Evolutionary conservation across 192 early-diverging fungal species (phyloP), one percentile per base, ranked within the genome.

Genomic region (Thoreauomyces humboldtii): DNA sequence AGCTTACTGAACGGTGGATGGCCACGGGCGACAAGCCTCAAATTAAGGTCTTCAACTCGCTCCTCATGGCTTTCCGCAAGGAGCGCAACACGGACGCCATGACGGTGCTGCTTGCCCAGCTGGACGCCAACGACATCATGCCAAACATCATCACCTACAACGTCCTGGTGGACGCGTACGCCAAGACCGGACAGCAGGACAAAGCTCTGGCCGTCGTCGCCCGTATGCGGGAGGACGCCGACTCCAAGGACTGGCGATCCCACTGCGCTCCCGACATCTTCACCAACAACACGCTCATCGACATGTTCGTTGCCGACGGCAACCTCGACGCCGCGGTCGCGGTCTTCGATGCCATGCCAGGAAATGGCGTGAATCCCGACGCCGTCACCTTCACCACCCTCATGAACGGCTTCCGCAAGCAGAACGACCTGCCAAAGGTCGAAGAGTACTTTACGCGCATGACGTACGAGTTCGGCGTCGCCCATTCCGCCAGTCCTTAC

Each of bases 221-320:
- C 17, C 31, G 41, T 1, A 73, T 71, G 71, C 41, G 31, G n/a
- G 28, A 48, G 24, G 67, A 69, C n/a, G 25, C 68, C 37, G 54
- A 62, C 1, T 25, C 24, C 15, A 48, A 36, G 48, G 14, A 19
- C 25, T 52, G 45, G 29, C 46, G 61, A 5, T 32, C 59, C 6
- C 42, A 44, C 42, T 52, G 61, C 14, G 35, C 61, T 32, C 71
- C 71, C 15, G 53, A 48, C 36, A 57, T 61, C 19, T 59, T 67
- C 34, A 70, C 73, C 0, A 63, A 57, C 58, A 75, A 75, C 41
- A 75, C 63, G 34, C 14, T 75, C 21, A 61, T 75, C 27, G 37
- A 71, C 19, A 58, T 63, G 52, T 67, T 57, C 52, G 44, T 43
- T n/a, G 67, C 67, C 21, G 22, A 25, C 22, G 42, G 56, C 24